Base-by-base conservation (phyloP, 2,329 filamentous ascomycete species). In the Cryphonectria parasitica region DNA sequence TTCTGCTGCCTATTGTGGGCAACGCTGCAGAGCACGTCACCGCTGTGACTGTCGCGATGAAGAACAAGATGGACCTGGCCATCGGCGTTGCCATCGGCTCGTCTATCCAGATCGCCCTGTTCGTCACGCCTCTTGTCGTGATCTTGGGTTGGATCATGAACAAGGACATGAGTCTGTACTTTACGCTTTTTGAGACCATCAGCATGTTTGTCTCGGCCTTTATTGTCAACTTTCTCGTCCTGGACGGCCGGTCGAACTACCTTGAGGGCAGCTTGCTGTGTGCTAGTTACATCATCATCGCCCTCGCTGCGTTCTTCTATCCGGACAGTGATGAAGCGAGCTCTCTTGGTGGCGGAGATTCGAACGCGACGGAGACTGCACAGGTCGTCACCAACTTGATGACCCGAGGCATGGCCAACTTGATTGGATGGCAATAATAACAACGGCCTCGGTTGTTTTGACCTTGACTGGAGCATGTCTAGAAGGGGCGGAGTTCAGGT, bases 121-220 rank as follows among this genome's bases (percentile, higher is more conserved):
- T 92, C 77, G 85, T 92, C 67, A 92, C 90, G 4, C 91, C 91
- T 0, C 82, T 92, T 25, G 86, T 92, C 43, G 90, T 93, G 43
- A 88, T 92, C 34, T 82, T 92, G 28, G 91, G 90, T n/a, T 93
- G 91, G 91, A 86, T 86, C 72, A 86, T 92, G 79, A 81, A 85
- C 72, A 87, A 87, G 71, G 84, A 90, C n/a, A 92, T 93, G 90
- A 88, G 91, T 39, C 85, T 97, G 45, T 94, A 95, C 83, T 97
- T 97, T 80, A 93, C 93, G 72, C 86, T 94, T 64, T 97, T 97
- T 80, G 93, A 97, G 86, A 97, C 93, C 0, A 92, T 96, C 31
- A 93, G 91, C 69, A 87, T 97, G 76, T 97, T 97, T 80, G 89
- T 95, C 66, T 92, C 90, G 66, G 90, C 94, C 10, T 90, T 97